phyloP scores from a whole-genome alignment of 1,284 basidiomycete genomes.

The Apiotrichum siamense region DNA sequence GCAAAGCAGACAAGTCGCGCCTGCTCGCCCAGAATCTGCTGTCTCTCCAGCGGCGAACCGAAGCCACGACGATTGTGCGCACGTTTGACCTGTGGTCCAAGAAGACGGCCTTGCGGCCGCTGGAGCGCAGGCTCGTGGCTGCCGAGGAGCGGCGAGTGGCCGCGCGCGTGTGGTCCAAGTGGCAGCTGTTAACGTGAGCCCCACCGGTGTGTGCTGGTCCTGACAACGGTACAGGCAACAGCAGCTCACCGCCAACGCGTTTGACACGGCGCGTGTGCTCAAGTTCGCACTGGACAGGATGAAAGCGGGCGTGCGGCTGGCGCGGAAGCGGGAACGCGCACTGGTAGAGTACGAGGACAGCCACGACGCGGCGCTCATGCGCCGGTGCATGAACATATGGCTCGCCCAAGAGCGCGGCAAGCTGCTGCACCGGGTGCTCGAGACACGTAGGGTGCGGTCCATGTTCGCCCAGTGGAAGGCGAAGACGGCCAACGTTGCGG shows the following conservation, averaged over 20 bases:
- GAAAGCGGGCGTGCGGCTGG: constrained; percentile 5
- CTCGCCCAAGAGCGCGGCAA: constrained; percentile 7
- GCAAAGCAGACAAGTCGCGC: constrained; percentile 3
- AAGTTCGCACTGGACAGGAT: constrained; percentile 12
- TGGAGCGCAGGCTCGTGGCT: constrained; percentile 8
- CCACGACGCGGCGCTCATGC: constrained; percentile 9
- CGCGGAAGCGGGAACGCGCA: not conserved
- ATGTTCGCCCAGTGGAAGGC: constrained; percentile 5
- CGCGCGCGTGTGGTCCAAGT: constrained; percentile 19
- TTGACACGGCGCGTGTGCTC: constrained; percentile 8
- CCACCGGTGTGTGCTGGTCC: not conserved
- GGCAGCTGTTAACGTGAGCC: constrained; percentile 22
- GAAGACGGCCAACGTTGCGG: constrained; percentile 1
- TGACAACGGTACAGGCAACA: not conserved
- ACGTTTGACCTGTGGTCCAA: constrained; percentile 19
- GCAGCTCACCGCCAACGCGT: constrained; percentile 1
- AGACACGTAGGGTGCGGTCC: not conserved
- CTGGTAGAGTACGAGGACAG: constrained; percentile 1
- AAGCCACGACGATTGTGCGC: not conserved
- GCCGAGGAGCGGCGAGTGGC: constrained; percentile 8
- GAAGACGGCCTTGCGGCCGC: constrained; percentile 7
- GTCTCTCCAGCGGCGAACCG: constrained; percentile 3
- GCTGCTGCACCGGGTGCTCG: constrained; percentile 13
- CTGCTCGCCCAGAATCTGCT: not conserved
- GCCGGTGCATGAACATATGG: constrained; percentile 15